phyloP scores from a whole-genome alignment of 2,329 filamentous ascomycete species.

The Monosporascus sp. region DNA sequence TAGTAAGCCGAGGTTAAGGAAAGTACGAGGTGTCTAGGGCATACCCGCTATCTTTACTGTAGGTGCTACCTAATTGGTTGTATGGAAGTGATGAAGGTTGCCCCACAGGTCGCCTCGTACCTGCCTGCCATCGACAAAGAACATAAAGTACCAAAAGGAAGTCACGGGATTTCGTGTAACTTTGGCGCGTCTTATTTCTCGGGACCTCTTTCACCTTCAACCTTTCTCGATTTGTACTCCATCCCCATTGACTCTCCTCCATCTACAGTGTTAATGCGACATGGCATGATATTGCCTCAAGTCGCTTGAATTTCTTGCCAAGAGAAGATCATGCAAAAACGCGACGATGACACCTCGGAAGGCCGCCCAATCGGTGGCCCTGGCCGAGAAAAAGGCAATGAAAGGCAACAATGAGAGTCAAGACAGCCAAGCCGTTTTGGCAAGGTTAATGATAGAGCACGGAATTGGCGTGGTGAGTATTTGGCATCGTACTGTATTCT shows the following conservation, averaged over 20 bases:
- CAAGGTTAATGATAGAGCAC: constrained; percentile 15
- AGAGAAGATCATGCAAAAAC: neutral
- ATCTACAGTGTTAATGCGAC: too few relatives aligned
- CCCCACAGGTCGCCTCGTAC: too few relatives aligned
- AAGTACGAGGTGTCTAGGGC: too few relatives aligned
- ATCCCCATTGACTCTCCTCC: too few relatives aligned
- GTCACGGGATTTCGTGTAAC: neutral
- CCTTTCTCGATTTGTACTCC: neutral
- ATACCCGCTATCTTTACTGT: too few relatives aligned
- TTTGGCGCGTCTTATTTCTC: neutral
- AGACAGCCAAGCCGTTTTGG: constrained; percentile 21
- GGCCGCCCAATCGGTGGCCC: constrained; percentile 8
- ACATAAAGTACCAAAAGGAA: too few relatives aligned
- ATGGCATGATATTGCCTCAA: neutral
- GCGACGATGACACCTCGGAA: constrained; percentile 2
- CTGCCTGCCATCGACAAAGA: too few relatives aligned
- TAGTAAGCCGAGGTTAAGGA: too few relatives aligned
- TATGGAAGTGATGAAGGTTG: too few relatives aligned
- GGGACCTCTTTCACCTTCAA: neutral
- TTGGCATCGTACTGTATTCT: neutral
- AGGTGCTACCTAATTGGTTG: too few relatives aligned
- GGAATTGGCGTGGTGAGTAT: constrained; percentile 24
- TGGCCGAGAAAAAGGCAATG: constrained; percentile 12
- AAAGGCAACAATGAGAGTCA: constrained; percentile 21
- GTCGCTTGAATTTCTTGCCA: neutral